Base-by-base conservation (phyloP, 1,284 basidiomycete species). In the Boletus mariae region DNA sequence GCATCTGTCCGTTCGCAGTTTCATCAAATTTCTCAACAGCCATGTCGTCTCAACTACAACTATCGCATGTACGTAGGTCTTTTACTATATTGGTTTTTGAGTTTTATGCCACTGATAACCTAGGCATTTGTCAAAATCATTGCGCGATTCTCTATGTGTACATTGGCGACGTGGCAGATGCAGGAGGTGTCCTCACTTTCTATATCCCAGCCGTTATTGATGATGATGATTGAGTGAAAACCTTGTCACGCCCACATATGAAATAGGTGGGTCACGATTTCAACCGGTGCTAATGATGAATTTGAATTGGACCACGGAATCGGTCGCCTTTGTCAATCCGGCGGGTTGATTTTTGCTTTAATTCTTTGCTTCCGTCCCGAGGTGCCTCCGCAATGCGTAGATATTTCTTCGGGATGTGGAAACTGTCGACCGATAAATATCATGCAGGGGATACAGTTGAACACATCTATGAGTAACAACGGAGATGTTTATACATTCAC, bases 131-230 rank as follows among this genome's bases (percentile, higher is more conserved):
- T 64, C 84, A 89, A 63, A 79, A 85, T 51, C 87, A 94, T 59
- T 94, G 91, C 65, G 75, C 93, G 59, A 94, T 95, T 57, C 80
- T 93, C 40, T 94, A 94, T 60, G 91, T 94, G 37, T 94, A 94
- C 64, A 90, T 94, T 49, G 92, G 92, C 8, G 88, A 92, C 45
- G 78, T 87, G 11, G 82, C 83, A 12, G 87, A 92, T 55, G 83
- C 87, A 0, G 90, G 90, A 41, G 92, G 92, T 1, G 90, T 94
- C 26, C 76, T 94, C 61, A 94, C 92, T 1, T 94, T 92, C 67
- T 95, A 94, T 69, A 87, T 94, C 41, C 92, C 92, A 31, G 84
- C 77, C 3, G 71, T 80, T 38, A 72, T 81, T 52, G 77, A 82
- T 47, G 71, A 73, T 51, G 61, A 61, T 38, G 51, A 60, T 26